phyloP scores from a whole-genome alignment of 2,329 filamentous ascomycete genomes.

The Talaromyces albobiverticillius region DNA sequence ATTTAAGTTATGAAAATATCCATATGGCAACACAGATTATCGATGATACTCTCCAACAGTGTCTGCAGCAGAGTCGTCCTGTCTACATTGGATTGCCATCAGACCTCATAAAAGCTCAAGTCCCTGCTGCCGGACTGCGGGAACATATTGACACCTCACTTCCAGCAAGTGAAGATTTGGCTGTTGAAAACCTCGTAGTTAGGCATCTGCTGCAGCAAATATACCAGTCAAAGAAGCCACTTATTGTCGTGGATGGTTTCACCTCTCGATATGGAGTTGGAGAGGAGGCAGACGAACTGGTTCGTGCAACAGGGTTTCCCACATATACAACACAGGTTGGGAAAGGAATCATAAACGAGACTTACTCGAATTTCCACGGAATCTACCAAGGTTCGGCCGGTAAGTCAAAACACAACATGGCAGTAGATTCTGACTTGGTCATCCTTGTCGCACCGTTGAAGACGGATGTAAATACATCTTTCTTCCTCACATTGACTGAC shows the following conservation, averaged over 20 bases:
- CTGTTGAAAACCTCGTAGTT: too few species aligned
- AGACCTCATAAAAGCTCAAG: slow-evolving; percentile 72
- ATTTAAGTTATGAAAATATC: slow-evolving; percentile 52
- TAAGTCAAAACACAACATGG: slow-evolving; percentile 55
- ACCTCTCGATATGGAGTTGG: slow-evolving; percentile 42
- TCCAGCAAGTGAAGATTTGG: too few species aligned
- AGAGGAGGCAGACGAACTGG: slow-evolving; percentile 42
- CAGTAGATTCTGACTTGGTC: slow-evolving; percentile 41
- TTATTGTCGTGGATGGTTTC: slow-evolving; percentile 55
- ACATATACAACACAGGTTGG: slow-evolving; percentile 49
- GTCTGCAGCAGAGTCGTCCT: slow-evolving; percentile 69
- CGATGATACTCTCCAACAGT: slow-evolving; percentile 72
- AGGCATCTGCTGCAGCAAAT: too few species aligned
- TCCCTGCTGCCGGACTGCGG: too few species aligned
- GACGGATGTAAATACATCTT: too few species aligned
- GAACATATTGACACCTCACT: too few species aligned
- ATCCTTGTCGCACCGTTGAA: slow-evolving; percentile 30
- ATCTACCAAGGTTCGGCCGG: slow-evolving; percentile 43
- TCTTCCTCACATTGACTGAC: too few species aligned
- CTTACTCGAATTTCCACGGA: slow-evolving; percentile 47
- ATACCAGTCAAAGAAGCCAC: too few species aligned
- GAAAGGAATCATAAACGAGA: slow-evolving; percentile 52
- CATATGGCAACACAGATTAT: slow-evolving; percentile 67
- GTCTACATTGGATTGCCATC: slow-evolving; percentile 83
- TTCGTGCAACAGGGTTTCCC: slow-evolving; percentile 45